Conservation (phyloP, 306 rosid species). For the Oemleria cerasiformis region DNA sequence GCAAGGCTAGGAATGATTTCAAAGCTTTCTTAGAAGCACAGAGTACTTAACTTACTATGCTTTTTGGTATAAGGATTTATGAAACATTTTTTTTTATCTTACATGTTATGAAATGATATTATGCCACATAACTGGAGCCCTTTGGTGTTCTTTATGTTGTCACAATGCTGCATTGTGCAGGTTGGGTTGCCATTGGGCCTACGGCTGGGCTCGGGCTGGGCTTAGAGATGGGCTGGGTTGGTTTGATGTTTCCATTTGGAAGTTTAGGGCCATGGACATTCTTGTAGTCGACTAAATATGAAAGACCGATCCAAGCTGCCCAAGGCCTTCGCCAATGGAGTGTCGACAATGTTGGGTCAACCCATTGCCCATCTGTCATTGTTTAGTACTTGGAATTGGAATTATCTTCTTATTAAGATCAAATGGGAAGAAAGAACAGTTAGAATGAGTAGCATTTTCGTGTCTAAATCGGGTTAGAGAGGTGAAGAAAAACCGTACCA, state of each 20-base stretch:
- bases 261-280: not conserved
- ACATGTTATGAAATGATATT: not conserved
- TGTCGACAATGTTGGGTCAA: no score
- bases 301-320: not conserved
- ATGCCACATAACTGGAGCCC: not conserved
- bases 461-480: no score
- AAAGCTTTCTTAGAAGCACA: conserved; percentile 75
- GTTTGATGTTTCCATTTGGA: not conserved
- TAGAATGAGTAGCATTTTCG: no score
- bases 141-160: not conserved
- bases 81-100: not conserved
- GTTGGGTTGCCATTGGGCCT: not conserved
- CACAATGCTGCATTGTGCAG: not conserved
- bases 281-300: not conserved
- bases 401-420: no score
- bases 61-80: not conserved
- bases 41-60: conserved; percentile 35
- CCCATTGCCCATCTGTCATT: no score
- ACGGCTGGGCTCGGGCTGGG: not conserved
- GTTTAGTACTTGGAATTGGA: no score
- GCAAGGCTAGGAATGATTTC: conserved; percentile 68
- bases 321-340: not conserved
- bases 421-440: no score
- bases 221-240: not conserved
- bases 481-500: no score